Percentiles rank a stretch among this genome's conserved stretches.
Conservation (phyloP, 1,284 basidiomycete genomes). For the Heterobasidion parviporum region DNA sequence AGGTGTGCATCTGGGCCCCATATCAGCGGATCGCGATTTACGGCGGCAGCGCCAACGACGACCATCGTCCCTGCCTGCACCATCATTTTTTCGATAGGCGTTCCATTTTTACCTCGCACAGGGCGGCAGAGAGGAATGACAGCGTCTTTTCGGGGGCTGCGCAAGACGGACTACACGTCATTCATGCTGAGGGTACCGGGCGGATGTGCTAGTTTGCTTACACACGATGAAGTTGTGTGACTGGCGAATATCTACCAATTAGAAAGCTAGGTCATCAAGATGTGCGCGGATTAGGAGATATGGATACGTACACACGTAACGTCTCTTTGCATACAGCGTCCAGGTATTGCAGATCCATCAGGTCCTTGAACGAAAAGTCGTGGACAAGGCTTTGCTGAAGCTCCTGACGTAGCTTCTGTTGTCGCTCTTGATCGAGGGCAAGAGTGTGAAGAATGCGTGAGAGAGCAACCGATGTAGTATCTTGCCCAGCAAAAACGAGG, state of each 20-base stretch:
- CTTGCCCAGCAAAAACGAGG: conserved; percentile 14
- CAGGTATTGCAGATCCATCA: conserved; percentile 10
- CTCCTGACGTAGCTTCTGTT: conserved; percentile 13
- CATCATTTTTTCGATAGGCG: not conserved
- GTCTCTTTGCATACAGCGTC: conserved; percentile 13
- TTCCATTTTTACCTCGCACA: not conserved
- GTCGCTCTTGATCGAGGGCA: conserved; percentile 10
- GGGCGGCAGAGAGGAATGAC: not conserved
- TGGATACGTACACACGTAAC: conserved; percentile 7
- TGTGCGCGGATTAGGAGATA: not conserved
- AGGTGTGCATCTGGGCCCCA: not conserved
- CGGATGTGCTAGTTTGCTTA: conserved; percentile 1
- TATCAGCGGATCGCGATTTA: not conserved
- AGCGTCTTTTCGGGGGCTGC: not conserved
- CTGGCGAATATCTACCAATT: conserved; percentile 6
- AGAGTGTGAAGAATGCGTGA: conserved; percentile 14
- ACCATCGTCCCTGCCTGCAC: not conserved
- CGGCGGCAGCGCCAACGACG: not conserved
- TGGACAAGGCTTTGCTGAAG: conserved; percentile 3
- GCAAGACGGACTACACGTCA: not conserved
- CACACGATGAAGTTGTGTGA: conserved; percentile 10
- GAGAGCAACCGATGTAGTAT: conserved; percentile 13
- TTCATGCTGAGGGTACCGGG: not conserved
- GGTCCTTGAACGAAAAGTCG: conserved; percentile 6
- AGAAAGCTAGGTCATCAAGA: not conserved